Conservation (phyloP, 257 asterid genomes). For the Ocimum tenuiflorum region DNA sequence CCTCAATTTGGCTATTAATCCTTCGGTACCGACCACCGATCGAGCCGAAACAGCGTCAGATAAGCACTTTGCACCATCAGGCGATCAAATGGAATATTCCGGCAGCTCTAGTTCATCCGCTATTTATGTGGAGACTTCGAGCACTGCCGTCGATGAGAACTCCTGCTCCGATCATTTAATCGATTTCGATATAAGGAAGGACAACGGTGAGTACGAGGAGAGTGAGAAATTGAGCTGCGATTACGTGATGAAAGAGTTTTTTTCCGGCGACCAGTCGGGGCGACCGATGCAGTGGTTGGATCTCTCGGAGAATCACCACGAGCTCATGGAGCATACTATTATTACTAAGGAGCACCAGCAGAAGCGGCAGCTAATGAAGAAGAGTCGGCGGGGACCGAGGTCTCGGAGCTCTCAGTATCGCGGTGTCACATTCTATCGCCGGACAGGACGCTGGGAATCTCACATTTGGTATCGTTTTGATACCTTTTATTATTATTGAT, state of each 20-base stretch:
- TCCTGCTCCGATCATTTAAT: constrained; percentile 39
- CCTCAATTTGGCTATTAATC: constrained; percentile 49
- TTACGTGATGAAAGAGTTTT: constrained; percentile 53
- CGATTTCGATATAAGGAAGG: constrained; percentile 60
- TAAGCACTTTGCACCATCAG: constrained; percentile 28
- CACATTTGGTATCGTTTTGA: constrained; percentile 70
- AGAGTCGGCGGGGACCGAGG: constrained; percentile 95
- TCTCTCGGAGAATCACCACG: constrained; percentile 37
- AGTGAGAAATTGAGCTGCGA: constrained; percentile 37
- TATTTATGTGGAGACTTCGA: constrained; percentile 58
- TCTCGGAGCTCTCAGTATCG: constrained; percentile 97
- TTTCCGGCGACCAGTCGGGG: constrained; percentile 39
- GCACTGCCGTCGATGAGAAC: constrained; percentile 73
- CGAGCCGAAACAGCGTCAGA: constrained; percentile 34
- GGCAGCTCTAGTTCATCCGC: constrained; percentile 73
- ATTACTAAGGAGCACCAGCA: constrained; percentile 34
- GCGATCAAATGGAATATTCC: constrained; percentile 59
- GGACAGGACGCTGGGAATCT: constrained; percentile 99
- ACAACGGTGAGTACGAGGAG: constrained; percentile 35
- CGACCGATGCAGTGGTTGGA: constrained; percentile 35
- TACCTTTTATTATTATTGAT: neutral
- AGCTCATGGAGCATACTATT: constrained; percentile 34
- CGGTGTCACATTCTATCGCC: constrained; percentile 93
- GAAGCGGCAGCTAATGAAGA: constrained; percentile 57
- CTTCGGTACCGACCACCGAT: constrained; percentile 32